phyloP scores from a whole-genome alignment of 2,329 filamentous ascomycete genomes.

The Aspergillus persii region DNA sequence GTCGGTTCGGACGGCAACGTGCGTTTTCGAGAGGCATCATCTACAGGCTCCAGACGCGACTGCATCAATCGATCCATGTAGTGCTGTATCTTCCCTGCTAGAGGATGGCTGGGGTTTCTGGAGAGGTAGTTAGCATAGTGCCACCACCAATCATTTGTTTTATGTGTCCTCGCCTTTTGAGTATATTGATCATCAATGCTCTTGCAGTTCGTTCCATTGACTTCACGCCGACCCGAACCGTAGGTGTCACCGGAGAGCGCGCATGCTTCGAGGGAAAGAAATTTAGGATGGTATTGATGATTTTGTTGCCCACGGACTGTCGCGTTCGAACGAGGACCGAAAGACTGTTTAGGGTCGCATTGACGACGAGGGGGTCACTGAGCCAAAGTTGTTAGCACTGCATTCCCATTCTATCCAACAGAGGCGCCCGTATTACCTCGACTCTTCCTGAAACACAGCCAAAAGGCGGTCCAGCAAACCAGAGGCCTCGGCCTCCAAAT shows the following conservation, averaged over 20 bases:
- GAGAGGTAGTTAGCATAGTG: slow-evolving; percentile 19
- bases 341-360: slow-evolving; percentile 86
- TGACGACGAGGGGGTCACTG: slow-evolving; percentile 83
- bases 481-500: slow-evolving; percentile 87
- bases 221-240: slow-evolving; percentile 75
- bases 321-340: slow-evolving; percentile 79
- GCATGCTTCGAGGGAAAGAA: slow-evolving; percentile 89
- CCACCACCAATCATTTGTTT: background rate
- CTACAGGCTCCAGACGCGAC: slow-evolving; percentile 72
- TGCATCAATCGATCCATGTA: slow-evolving; percentile 81
- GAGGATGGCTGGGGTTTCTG: slow-evolving; percentile 76
- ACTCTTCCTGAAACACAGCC: slow-evolving; percentile 78
- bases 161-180: slow-evolving; percentile 63
- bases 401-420: background rate
- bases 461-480: slow-evolving; percentile 88
- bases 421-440: slow-evolving; percentile 56
- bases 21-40: slow-evolving; percentile 75
- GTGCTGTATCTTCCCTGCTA: slow-evolving; percentile 76
- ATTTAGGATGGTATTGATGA: slow-evolving; percentile 77
- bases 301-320: slow-evolving; percentile 77
- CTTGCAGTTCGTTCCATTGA: slow-evolving; percentile 95
- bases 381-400: slow-evolving; percentile 5
- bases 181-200: slow-evolving; percentile 76
- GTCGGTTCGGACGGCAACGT: slow-evolving; percentile 67
- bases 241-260: slow-evolving; percentile 72